Base-by-base conservation (phyloP, 768 basidiomycete genomes). In the Pulveroboletus sp. region DNA sequence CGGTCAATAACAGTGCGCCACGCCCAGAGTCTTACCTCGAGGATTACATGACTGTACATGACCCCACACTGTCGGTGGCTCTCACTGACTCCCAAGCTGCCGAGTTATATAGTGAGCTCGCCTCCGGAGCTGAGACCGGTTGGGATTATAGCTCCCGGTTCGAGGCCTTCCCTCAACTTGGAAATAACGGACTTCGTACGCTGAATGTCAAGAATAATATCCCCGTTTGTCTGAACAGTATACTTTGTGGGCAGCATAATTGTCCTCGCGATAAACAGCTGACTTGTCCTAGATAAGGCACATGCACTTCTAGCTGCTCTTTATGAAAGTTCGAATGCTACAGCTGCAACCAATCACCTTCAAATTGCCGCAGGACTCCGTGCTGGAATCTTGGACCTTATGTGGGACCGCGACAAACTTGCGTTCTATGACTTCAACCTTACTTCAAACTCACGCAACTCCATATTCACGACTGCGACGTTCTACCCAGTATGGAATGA, bases 401-500 rank as follows among this genome's bases (percentile, higher is more conserved):
- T 82, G 68, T 96, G 93, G 93, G 88, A 95, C 62, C 56, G 81
- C 0, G 68, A 72, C 8, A 89, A 87, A 73, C 73, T 91, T n/a
- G 86, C 86, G 0, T 95, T 94, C 69, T 94, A 94, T 60, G 93
- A 95, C 68, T 96, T 87, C 70, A 90, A 92, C 65, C 66, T 85
- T 36, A 84, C 80, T 7, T 76, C 83, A 3, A 82, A 84, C 43
- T 62, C 78, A 13, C 81, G 86, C 46, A 84, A 81, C 59, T 67
- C 58, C 42, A 62, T 90, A 28, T 93, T 85, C 71, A 81, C 81
- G n/a, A 76, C 71, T 3, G 93, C 89, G 1, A 82, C 79, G 1
- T 93, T 83, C 72, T 92, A 91, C 65, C 89, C 93, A 0, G 73
- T 86, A 43, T 96, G 93, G 94, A 83, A 77, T 45, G 86, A 82